A percentile compares a stretch with the other conserved stretches of the same genome.
These are phyloP conservation scores for Xylaria nigripes DNA, from an alignment of 495 filamentous ascomycete genomes.

Conservation along the genomic window DNA sequence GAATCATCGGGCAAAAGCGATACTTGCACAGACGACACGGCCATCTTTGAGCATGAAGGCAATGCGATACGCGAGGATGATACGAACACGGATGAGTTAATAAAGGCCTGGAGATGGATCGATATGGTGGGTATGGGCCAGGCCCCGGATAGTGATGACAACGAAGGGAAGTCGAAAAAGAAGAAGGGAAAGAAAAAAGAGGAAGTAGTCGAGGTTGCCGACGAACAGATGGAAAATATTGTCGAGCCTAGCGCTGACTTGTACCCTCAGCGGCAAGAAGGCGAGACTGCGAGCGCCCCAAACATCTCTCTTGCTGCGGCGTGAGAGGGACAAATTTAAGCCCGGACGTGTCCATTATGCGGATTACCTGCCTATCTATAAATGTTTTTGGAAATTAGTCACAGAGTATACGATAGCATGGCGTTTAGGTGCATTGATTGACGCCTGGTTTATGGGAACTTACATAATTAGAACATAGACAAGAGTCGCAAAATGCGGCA, in stretches of 20 bases:
- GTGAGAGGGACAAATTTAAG: neutral
- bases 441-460: neutral
- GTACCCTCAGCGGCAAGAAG: neutral
- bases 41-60: slow-evolving; percentile 30
- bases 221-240: slow-evolving; percentile 30
- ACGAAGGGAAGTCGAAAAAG: neutral
- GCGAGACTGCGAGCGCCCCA: neutral
- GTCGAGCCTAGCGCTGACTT: slow-evolving; percentile 28
- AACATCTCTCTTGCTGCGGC: neutral
- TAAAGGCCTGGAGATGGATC: slow-evolving; percentile 33
- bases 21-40: slow-evolving; percentile 24
- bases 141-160: neutral
- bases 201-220: slow-evolving; percentile 14
- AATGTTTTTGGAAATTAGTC: neutral
- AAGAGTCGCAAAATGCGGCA: neutral
- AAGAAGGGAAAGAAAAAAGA: slow-evolving; percentile 17
- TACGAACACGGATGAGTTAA: slow-evolving; percentile 6
- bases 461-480: neutral
- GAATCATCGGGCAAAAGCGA: neutral
- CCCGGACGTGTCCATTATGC: neutral
- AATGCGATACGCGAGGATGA: slow-evolving; percentile 5
- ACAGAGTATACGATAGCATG: neutral
- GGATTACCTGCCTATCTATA: neutral
- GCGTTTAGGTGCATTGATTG: neutral
- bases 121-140: slow-evolving; percentile 37